Evolutionary conservation across 768 basidiomycete genomes (phyloP).

Genomic region (Cystobasidium ongulense): DNA sequence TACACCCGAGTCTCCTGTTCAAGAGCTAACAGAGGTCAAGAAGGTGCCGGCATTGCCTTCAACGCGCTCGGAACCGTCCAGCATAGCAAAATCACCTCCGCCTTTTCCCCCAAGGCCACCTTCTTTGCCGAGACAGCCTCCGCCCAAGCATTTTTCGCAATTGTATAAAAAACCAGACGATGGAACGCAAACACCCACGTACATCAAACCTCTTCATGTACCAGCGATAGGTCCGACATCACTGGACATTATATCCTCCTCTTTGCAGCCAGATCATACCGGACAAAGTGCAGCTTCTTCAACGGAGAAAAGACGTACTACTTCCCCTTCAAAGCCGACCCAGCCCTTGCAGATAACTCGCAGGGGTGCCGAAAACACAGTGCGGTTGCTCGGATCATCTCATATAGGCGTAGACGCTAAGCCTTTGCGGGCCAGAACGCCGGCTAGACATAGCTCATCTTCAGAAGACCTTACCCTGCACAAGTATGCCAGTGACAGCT

Average conservation of each 20-base stretch:
- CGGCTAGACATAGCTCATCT: slow-evolving; percentile 9
- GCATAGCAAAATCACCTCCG: slow-evolving; percentile 19
- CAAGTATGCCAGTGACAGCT: slow-evolving; percentile 15
- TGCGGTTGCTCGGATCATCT: slow-evolving; percentile 22
- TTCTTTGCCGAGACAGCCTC: slow-evolving; percentile 3
- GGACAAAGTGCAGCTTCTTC: background rate
- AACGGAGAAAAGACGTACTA: background rate
- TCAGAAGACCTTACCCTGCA: slow-evolving; percentile 13
- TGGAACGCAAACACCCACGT: background rate
- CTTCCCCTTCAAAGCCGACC: background rate
- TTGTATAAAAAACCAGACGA: slow-evolving; percentile 8
- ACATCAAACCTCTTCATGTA: background rate
- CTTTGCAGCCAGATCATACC: slow-evolving; percentile 13
- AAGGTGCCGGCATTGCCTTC: background rate
- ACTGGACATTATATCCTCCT: slow-evolving; percentile 26
- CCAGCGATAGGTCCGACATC: background rate
- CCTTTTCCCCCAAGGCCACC: slow-evolving; percentile 22
- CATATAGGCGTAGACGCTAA: slow-evolving; percentile 18
- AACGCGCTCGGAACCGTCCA: background rate
- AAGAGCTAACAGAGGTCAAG: background rate
- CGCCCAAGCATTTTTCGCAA: slow-evolving; percentile 21
- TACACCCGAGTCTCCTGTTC: background rate
- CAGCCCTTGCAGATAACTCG: background rate
- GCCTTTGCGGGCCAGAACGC: background rate
- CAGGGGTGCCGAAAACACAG: background rate